A percentile compares a stretch with the other conserved stretches of the same genome.
Conservation (phyloP, 164 flowering plant genomes). For the grape (Vitis vinifera) region DNA sequence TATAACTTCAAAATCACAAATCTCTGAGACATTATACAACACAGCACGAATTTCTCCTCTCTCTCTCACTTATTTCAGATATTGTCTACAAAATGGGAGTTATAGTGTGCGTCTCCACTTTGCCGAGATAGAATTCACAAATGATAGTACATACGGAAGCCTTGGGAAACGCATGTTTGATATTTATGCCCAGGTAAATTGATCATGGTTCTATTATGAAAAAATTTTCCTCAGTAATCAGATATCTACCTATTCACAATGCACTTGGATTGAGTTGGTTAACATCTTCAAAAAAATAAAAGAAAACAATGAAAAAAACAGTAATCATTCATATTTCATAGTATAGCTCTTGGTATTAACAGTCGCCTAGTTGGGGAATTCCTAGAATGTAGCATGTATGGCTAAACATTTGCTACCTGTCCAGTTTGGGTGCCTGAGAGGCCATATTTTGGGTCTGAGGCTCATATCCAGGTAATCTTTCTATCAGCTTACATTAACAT, state of each 20-base stretch:
- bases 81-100: conserved; percentile 55
- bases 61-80: conserved; percentile 56
- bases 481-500: background rate
- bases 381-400: no score
- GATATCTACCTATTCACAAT: background rate
- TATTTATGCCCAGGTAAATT: conserved; percentile 61
- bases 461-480: no score
- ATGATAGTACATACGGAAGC: conserved; percentile 47
- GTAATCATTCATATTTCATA: no score
- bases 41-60: conserved; percentile 67
- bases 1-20: conserved; percentile 20
- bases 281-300: background rate
- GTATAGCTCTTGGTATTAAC: no score
- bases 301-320: no score
- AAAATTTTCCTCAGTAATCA: no score
- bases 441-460: no score
- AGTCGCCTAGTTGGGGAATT: no score
- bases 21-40: conserved; percentile 40
- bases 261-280: no score
- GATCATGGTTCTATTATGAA: no score
- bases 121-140: conserved; percentile 65
- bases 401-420: no score
- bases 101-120: conserved; percentile 66
- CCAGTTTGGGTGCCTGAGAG: no score
- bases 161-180: conserved; percentile 74